Percentiles rank a stretch among this genome's conserved stretches.
Conservation (phyloP, 2,329 filamentous ascomycete genomes). For the Onygenales sp. region DNA sequence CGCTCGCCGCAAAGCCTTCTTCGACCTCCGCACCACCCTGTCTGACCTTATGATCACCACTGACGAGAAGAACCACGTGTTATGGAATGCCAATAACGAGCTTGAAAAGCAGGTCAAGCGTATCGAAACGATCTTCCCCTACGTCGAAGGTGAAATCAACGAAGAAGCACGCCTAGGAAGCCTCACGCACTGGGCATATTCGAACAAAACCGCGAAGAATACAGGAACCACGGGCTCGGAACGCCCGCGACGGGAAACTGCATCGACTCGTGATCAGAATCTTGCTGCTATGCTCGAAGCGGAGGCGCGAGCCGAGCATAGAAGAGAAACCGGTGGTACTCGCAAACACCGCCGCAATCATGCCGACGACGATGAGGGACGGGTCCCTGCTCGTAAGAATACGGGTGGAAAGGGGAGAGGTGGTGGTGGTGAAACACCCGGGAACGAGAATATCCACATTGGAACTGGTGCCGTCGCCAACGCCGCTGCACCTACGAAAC, state of each 20-base stretch:
- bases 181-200: slow-evolving; percentile 89
- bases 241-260: slow-evolving; percentile 67
- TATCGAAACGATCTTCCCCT: slow-evolving; percentile 77
- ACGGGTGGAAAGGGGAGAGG: slow-evolving; percentile 11
- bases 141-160: slow-evolving; percentile 81
- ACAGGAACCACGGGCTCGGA: slow-evolving; percentile 54
- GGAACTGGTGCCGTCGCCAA: slow-evolving; percentile 3
- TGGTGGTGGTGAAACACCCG: slow-evolving; percentile 2
- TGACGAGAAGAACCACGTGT: slow-evolving; percentile 96
- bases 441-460: background rate
- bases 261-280: slow-evolving; percentile 65
- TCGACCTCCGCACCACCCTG: slow-evolving; percentile 66
- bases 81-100: slow-evolving; percentile 83
- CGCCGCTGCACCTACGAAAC: slow-evolving; percentile 50
- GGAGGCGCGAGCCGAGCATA: slow-evolving; percentile 45
- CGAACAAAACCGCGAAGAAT: slow-evolving; percentile 59
- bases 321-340: slow-evolving; percentile 70
- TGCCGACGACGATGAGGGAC: slow-evolving; percentile 65
- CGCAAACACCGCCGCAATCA: slow-evolving; percentile 65
- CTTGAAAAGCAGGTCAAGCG: slow-evolving; percentile 75
- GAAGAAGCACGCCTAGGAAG: slow-evolving; percentile 92
- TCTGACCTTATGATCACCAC: slow-evolving; percentile 80
- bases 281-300: slow-evolving; percentile 77
- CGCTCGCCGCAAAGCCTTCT: slow-evolving; percentile 58
- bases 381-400: slow-evolving; percentile 41